Base-by-base conservation (phyloP, 768 basidiomycete genomes). In the Trametes punicea region DNA sequence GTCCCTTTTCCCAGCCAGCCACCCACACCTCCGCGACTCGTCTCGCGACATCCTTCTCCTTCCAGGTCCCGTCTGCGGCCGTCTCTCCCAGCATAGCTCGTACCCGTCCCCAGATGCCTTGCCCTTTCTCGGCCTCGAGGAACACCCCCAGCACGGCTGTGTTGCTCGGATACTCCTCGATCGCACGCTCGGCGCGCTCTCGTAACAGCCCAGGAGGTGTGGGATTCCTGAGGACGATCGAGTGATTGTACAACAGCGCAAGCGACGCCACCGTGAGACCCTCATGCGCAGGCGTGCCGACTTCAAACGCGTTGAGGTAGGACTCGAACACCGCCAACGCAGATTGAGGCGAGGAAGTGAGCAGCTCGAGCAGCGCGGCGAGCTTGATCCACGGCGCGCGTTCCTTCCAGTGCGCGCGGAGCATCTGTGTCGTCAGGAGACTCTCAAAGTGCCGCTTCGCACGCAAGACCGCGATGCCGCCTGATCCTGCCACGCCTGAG, bases 21-120 rank as follows among this genome's bases (percentile, higher is more conserved):
- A 89, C 74, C 90, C 90, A 93, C 0, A 90, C 81, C 62, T 93
- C 88, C 59, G 81, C 76, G 3, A 81, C 71, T 52, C 85, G 73
- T 65, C 87, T 74, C 36, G 76, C 69, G 13, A 91, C 73, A 52
- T 76, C 77, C 67, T 87, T 90, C 54, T 77, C 74, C 51, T 69
- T 71, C 8, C 65, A 70, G 9, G 69, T 71, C 26, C 71, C 75
- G 18, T 67, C 62, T 6, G 42, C 59, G n/a, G 57, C 54, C 6
- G 55, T 65, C 50, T 82, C 82, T 0, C 84, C 81, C 30, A 88
- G 62, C 48, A 81, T 74, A 15, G 72, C 69, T 56, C 85, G 72
- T 29, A 91, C 81, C 23, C 81, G 76, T 6, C 89, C 90, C 90
- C 90, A 91, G 21, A 88, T 76, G 0, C 86, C 85, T 64, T 88